Base-by-base conservation (phyloP, 371 early-diverging fungal species). In the Massospora cicadina region DNA sequence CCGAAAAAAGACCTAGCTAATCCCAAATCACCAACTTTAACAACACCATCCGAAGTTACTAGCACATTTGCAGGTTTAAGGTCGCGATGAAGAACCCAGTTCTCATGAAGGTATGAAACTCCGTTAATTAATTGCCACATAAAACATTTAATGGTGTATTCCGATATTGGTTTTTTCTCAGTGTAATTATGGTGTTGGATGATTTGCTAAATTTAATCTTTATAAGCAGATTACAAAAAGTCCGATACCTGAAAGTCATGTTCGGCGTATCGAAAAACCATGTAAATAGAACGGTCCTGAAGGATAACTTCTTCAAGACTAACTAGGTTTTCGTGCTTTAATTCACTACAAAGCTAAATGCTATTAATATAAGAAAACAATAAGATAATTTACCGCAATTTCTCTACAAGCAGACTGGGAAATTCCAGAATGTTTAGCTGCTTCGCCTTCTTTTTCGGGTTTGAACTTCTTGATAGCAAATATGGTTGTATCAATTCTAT, bases 401-500 rank as follows among this genome's bases (percentile, higher is more conserved):
- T 95, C 95, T 72, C 95, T 75, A 68, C 89, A 90, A 1, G 95
- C 95, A 3, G 92, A 91, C 67, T 95, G 95, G 2, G 93, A 93
- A 57, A 95, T 89, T 28, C 93, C 95, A 5, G 81, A 82, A 54
- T 82, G 79, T 23, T 83, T 80, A 56, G 86, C 79, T 0, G 76
- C 76, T 67, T 91, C 90, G 33, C 91, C 92, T 69, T 92, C 95
- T 66, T 89, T 84, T 67, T 95, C 95, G 21, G 93, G 91, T 69
- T 93, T 95, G 72, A 95, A 95, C 77, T 90, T 89, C 70, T 95
- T 95, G 61, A 95, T 93, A 13, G 90, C 92, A 70, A 81, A 88
- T 66, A 84, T 80, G 28, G 77, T 76, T 10, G 67, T 74, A 60
- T 80, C 81, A 43, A 78, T 76, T 67, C 84, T 83, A 68, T 25